Evolutionary conservation across 768 basidiomycete genomes (phyloP), one percentile per base, ranked within the genome.

Genomic region (Suillus decipiens): DNA sequence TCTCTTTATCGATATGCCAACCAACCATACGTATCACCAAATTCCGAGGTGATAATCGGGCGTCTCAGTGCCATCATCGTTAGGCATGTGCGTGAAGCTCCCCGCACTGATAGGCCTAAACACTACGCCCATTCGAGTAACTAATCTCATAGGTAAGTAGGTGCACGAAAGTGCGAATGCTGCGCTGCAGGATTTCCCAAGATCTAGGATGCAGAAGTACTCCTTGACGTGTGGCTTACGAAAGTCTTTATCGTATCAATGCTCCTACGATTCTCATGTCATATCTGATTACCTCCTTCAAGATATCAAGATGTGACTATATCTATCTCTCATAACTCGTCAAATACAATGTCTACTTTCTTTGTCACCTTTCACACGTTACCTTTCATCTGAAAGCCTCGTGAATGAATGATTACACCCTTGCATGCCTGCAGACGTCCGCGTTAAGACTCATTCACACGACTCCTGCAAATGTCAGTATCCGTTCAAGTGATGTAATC

Each of bases 401-500:
- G 19, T 39, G 24, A 39, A 56, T 37, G 12, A 56, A 56, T 56
- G 15, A 17, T 24, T 10, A 10, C 22, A 56, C 36, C 10, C 22
- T 19, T 39, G 15, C 24, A 55, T 28, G 17, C 22, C 28, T 10
- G 24, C 51, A n/a, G 31, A 31, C 50, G 28, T 28, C 28, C 28
- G 28, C 28, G 28, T 28, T 28, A 31, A 51, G 4, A 17, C 15
- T n/a, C 51, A 33, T 53, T 57, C 56, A 57, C 37, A 41, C 56
- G 56, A 57, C 39, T 56, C 55, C 37, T 28, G 34, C n/a, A 36
- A 36, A 22, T 34, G 34, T 12, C 33, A 36, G 55, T 56, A 56
- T 56, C 55, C 55, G 39, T 57, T 12, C 33, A 10, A 28, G 9
- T 56, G 55, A 56, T 56, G 55, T 56, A 41, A 57, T 57, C 55